Evolutionary conservation across 1,139 yeast species (phyloP).

Genomic region (Sugiyamaella grinbergsii): DNA sequence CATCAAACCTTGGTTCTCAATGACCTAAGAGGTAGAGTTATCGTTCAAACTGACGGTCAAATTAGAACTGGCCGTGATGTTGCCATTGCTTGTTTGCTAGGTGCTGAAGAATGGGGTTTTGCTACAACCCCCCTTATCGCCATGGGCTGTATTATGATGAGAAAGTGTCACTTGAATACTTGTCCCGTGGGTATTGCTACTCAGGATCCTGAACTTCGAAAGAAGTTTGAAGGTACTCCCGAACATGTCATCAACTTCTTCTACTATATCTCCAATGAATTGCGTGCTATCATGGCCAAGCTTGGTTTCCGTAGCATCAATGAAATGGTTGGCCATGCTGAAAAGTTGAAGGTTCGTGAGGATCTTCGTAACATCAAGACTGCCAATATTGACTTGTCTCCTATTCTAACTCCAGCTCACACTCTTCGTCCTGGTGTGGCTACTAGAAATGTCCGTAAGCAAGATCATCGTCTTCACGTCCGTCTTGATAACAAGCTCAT

Average conservation of each 20-base stretch:
- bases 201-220: constrained; percentile 92
- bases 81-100: constrained; percentile 91
- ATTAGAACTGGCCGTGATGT: constrained; percentile 94
- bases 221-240: constrained; percentile 93
- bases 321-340: constrained; percentile 98
- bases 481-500: constrained; percentile 93
- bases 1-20: constrained; percentile 96
- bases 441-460: constrained; percentile 88
- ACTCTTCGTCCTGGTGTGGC: constrained; percentile 98
- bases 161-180: constrained; percentile 89
- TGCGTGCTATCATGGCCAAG: constrained; percentile 89
- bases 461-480: constrained; percentile 90
- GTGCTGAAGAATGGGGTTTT: constrained; percentile 98
- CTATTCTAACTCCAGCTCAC: constrained; percentile 95
- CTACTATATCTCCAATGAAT: constrained; percentile 90
- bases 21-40: constrained; percentile 92
- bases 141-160: constrained; percentile 95
- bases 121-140: constrained; percentile 98
- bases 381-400: constrained; percentile 86
- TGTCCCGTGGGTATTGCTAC: constrained; percentile 99
- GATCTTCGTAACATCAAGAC: constrained; percentile 87
- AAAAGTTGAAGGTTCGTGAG: constrained; percentile 81
- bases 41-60: constrained; percentile 97
- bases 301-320: constrained; percentile 93
- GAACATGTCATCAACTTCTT: constrained; percentile 98